Base-by-base conservation (phyloP, 106 monocot species). In the Gastrodia elata region DNA sequence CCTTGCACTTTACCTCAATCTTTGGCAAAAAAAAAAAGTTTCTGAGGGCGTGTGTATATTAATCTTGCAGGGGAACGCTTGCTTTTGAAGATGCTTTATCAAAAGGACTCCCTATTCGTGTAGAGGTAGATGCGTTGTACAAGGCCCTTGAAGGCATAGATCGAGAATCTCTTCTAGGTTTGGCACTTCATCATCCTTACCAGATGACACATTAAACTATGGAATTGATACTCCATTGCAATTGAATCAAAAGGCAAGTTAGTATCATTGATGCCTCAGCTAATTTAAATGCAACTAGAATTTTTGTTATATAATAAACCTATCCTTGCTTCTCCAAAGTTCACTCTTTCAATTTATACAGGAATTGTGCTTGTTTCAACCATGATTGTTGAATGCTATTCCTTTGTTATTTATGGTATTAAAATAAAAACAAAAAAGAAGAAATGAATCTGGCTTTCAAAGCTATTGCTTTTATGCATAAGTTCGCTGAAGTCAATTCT, bases 61-160 rank as follows among this genome's bases (percentile, higher is more conserved):
- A 22, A 36, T 2, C 67, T 81, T 76, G 74, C 69, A 97, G 97
- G 88, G 88, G 28, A n/a, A 76, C 88, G 38, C 88, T 93, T 80
- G 90, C 88, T 14, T 77, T 97, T 76, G 90, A 93, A 86, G 88
- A 97, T 78, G 92, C 93, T 41, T 78, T 97, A 32, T 88, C 84
- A 8, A 88, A 75, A 70, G 97, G 97, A 35, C 67, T 86, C 58
- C 88, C 97, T 24, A 74, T 97, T 61, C 79, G 72, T 55, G 33
- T 79, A 73, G 97, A 86, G 65, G 77, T 97, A 56, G 88, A 93
- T 72, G 44, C 75, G 38, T 74, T 97, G 74, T 76, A 64, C 32
- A 82, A 72, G 34, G 90, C 88, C 55, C 76, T 97, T 77, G 86
- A 87, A 76, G 86, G 90, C 6, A 86, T 97, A 61, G 88, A 93